Conservation (phyloP, 768 basidiomycete species). For the Imleria badia region DNA sequence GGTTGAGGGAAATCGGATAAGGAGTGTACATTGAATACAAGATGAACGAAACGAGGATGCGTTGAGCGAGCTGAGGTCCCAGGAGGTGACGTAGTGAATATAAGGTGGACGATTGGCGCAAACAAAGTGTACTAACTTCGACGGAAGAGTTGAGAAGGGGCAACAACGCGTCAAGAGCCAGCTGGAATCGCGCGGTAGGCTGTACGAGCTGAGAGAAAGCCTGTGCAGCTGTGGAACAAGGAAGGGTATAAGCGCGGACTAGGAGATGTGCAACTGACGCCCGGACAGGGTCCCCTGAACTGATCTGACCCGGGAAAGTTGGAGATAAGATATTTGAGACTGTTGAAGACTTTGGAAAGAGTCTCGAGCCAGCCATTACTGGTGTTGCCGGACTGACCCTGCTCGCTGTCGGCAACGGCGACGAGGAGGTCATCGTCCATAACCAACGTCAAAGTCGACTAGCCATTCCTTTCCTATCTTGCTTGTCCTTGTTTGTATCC, state of each 20-base stretch:
- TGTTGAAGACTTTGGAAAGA: constrained; percentile 32
- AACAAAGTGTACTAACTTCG: constrained; percentile 46
- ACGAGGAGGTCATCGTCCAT: constrained; percentile 36
- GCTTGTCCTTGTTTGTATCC: constrained; percentile 18
- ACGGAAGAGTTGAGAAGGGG: constrained; percentile 60
- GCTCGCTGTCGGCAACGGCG: constrained; percentile 32
- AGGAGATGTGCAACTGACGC: constrained; percentile 70
- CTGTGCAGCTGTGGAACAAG: constrained; percentile 75
- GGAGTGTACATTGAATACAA: constrained; percentile 79
- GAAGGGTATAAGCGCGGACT: constrained; percentile 61
- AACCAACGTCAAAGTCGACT: constrained; percentile 14
- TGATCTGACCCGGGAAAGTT: constrained; percentile 30
- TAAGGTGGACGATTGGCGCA: constrained; percentile 12
- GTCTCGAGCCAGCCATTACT: constrained; percentile 32
- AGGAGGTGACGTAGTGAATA: constrained; percentile 14
- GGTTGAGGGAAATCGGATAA: constrained; percentile 76
- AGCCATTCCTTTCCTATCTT: background rate
- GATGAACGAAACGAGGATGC: constrained; percentile 78
- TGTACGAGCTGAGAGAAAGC: constrained; percentile 76
- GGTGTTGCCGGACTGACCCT: constrained; percentile 26
- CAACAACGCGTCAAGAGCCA: constrained; percentile 79
- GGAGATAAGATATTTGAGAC: constrained; percentile 37
- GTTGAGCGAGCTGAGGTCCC: constrained; percentile 56
- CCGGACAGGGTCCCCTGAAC: constrained; percentile 45
- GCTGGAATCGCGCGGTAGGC: constrained; percentile 75